Percentiles rank a stretch among this genome's conserved stretches.
phyloP scores from a whole-genome alignment of 495 filamentous ascomycete genomes.

The Aspergillus saccharolyticus region DNA sequence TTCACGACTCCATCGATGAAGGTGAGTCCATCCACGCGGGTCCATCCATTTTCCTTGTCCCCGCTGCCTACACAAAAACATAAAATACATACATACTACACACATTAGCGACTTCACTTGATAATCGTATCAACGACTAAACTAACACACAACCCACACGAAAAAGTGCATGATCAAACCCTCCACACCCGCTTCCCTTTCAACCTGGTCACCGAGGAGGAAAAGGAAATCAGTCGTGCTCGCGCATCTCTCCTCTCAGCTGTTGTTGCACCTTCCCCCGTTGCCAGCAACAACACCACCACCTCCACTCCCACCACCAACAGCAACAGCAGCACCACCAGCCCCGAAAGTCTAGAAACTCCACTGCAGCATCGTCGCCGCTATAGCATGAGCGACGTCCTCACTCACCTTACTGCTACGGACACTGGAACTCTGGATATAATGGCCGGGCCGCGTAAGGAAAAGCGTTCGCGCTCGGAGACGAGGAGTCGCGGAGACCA shows the following conservation, averaged over 20 bases:
- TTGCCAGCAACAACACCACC: too few species aligned
- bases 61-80: too few species aligned
- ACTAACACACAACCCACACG: too few species aligned
- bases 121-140: too few species aligned
- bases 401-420: conserved; percentile 4
- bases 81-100: too few species aligned
- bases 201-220: conserved; percentile 25
- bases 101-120: too few species aligned
- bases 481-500: conserved; percentile 1
- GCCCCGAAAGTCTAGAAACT: too few species aligned
- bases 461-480: conserved; percentile 8
- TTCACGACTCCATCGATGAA: conserved; percentile 17
- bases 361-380: conserved; percentile 20
- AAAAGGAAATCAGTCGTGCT: conserved; percentile 7
- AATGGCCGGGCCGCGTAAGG: conserved; percentile 1
- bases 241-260: too few species aligned
- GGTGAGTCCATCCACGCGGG: conserved; percentile 13
- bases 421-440: conserved; percentile 1
- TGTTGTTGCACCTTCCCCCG: too few species aligned
- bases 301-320: neutral
- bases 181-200: conserved; percentile 29
- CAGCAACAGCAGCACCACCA: conserved; percentile 5
- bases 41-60: too few species aligned
- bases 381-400: conserved; percentile 26
- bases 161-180: conserved; percentile 8